phyloP scores from a whole-genome alignment of 257 asterid genomes.

The Gentiana straminea region DNA sequence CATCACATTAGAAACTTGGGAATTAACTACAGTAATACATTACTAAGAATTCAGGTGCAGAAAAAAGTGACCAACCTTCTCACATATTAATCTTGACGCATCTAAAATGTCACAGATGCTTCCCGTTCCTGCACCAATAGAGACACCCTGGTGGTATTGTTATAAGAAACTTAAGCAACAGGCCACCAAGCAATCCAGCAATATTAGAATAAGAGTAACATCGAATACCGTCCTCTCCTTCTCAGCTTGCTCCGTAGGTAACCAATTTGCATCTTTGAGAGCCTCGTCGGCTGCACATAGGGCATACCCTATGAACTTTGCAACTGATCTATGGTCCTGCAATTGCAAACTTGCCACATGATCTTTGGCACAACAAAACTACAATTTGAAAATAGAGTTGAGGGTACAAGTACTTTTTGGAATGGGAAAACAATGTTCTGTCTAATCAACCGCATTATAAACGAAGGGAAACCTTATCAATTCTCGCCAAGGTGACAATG shows the following conservation, averaged over 20 bases:
- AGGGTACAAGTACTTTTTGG: too few species aligned
- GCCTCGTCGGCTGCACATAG: conserved; percentile 94
- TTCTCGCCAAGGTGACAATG: too few species aligned
- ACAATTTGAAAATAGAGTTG: too few species aligned
- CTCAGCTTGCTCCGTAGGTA: conserved; percentile 59
- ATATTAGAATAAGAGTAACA: conserved; percentile 9
- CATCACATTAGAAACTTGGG: too few species aligned
- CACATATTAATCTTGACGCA: conserved; percentile 78
- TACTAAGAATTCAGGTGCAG: not conserved
- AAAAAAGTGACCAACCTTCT: conserved; percentile 45
- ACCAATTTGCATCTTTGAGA: conserved; percentile 85
- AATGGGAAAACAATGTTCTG: too few species aligned
- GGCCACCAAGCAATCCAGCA: conserved; percentile 4
- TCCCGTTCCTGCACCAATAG: conserved; percentile 98
- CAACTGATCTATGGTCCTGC: conserved; percentile 83
- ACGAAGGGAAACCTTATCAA: too few species aligned
- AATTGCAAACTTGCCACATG: not conserved
- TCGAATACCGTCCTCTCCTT: conserved; percentile 79
- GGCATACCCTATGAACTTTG: conserved; percentile 90
- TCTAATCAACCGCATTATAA: too few species aligned
- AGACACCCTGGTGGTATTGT: conserved; percentile 74
- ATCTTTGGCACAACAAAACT: too few species aligned
- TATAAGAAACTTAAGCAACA: conserved; percentile 12
- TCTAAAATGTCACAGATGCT: conserved; percentile 82
- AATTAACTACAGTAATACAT: too few species aligned